phyloP scores from a whole-genome alignment of 2,329 filamentous ascomycete genomes.

The Fusarium torreyae region DNA sequence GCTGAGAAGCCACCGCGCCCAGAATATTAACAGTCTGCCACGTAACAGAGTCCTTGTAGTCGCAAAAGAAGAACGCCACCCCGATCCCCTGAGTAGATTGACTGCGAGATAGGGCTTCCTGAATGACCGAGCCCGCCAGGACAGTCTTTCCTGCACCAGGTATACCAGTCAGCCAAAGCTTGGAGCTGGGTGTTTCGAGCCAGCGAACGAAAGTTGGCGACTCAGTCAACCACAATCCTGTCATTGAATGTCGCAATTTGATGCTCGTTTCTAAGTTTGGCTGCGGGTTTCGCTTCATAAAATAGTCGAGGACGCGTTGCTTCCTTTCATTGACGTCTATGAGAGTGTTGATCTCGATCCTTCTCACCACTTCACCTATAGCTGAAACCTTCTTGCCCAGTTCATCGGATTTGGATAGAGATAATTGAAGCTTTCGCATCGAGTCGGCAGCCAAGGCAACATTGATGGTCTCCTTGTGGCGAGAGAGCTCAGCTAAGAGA shows the following conservation, averaged over 20 bases:
- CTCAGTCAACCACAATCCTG: conserved; percentile 19
- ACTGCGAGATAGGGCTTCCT: conserved; percentile 4
- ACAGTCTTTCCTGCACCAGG: conserved; percentile 30
- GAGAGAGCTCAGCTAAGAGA: conserved; percentile 24
- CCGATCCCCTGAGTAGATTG: not conserved
- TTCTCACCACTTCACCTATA: not conserved
- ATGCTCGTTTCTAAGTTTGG: not conserved
- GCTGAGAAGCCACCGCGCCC: not conserved
- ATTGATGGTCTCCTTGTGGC: conserved; percentile 26
- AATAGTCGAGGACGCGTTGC: not conserved
- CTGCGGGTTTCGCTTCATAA: conserved; percentile 16
- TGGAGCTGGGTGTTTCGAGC: conserved; percentile 10
- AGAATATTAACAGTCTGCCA: not conserved
- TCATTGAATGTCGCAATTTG: conserved; percentile 20
- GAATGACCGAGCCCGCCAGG: conserved; percentile 8
- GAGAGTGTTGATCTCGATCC: conserved; percentile 25
- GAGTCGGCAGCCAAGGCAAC: conserved; percentile 24
- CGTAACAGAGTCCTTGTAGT: conserved; percentile 2
- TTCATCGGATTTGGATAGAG: not conserved
- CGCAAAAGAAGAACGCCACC: conserved; percentile 27
- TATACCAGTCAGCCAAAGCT: conserved; percentile 31
- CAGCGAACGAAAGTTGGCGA: conserved; percentile 6
- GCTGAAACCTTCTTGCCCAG: not conserved
- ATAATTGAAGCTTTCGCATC: conserved; percentile 9
- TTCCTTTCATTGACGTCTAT: not conserved